A percentile compares a stretch with the other conserved stretches of the same genome.
These are phyloP conservation scores for Plasmodium ovale DNA, from an alignment of 169 alveolate species.

Conservation along the genomic window DNA sequence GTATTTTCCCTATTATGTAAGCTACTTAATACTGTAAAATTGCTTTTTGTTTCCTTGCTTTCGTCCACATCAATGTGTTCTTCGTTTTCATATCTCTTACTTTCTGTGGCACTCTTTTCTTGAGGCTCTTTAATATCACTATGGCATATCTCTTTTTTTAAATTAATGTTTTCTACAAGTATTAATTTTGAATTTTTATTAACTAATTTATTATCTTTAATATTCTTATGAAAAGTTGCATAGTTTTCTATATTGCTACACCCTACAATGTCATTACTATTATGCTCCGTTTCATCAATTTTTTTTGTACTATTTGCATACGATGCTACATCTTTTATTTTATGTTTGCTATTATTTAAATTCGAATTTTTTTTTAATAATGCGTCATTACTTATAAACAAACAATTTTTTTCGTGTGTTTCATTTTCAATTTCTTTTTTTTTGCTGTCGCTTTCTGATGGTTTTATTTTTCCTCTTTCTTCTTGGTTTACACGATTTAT, in stretches of 20 bases:
- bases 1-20: conserved; percentile 15
- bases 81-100: conserved; percentile 3
- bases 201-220: conserved; percentile 8
- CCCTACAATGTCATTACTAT: conserved; percentile 13
- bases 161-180: conserved; percentile 32
- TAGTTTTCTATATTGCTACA: conserved; percentile 24
- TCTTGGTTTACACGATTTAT: conserved; percentile 68
- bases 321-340: conserved; percentile 18
- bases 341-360: conserved; percentile 17
- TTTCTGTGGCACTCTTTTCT: conserved; percentile 10
- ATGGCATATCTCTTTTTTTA: conserved; percentile 35
- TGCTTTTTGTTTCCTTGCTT: not conserved
- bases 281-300: conserved; percentile 9
- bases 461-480: conserved; percentile 50
- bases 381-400: conserved; percentile 30
- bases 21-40: conserved; percentile 4
- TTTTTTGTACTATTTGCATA: conserved; percentile 10
- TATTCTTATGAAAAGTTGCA: conserved; percentile 20
- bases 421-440: conserved; percentile 23
- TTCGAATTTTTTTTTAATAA: conserved; percentile 30
- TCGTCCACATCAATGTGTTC: not conserved
- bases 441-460: conserved; percentile 8
- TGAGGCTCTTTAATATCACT: conserved; percentile 25
- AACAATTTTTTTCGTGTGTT: conserved; percentile 15
- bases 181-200: conserved; percentile 25